These are phyloP conservation scores for Cladosporium colombiae DNA, from an alignment of 2,329 filamentous ascomycete genomes.

Conservation along the genomic window DNA sequence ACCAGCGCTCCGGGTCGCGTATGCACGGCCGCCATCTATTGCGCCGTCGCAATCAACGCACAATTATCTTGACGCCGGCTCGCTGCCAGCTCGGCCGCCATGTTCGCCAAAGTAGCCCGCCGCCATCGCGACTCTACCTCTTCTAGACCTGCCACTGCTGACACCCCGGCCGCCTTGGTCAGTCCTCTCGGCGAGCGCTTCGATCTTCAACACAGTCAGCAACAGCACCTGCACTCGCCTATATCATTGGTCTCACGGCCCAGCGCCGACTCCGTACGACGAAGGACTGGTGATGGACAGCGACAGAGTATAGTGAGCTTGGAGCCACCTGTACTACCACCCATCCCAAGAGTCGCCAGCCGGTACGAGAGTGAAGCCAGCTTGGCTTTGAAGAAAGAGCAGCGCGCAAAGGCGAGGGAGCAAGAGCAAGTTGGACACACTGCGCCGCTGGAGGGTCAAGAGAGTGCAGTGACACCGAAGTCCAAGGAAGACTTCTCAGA, in stretches of 20 bases:
- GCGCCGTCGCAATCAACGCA: constrained; percentile 9
- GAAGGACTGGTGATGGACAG: constrained; percentile 30
- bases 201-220: constrained; percentile 1
- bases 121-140: constrained; percentile 17
- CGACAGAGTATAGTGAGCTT: constrained; percentile 21
- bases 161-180: constrained; percentile 9
- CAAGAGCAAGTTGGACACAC: not conserved
- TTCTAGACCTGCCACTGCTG: not conserved
- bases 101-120: constrained; percentile 18
- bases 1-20: constrained; percentile 3
- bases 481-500: not conserved
- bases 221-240: not conserved
- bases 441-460: not conserved
- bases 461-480: not conserved
- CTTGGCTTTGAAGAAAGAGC: constrained; percentile 6
- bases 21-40: constrained; percentile 10
- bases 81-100: constrained; percentile 1
- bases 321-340: constrained; percentile 49
- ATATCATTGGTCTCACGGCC: constrained; percentile 12
- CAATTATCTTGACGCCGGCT: not conserved
- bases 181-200: constrained; percentile 15
- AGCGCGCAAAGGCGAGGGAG: not conserved
- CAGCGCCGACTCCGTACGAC: constrained; percentile 21
- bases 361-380: constrained; percentile 12
- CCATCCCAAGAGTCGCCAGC: constrained; percentile 41